phyloP scores from a whole-genome alignment of 176 grass and related monocot species.

The Eleusine coracana region DNA sequence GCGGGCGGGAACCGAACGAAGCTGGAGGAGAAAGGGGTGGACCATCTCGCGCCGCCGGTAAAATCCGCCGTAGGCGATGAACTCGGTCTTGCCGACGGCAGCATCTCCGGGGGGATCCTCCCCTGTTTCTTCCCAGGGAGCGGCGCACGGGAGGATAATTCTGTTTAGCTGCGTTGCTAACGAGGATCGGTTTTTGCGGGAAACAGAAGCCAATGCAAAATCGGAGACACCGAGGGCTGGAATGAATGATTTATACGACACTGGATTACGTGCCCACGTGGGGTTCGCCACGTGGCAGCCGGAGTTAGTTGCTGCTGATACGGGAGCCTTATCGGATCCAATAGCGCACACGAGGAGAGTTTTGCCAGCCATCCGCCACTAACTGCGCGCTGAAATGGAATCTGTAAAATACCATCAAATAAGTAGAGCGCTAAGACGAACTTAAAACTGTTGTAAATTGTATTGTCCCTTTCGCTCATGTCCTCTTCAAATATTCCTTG shows the following conservation, averaged over 20 bases:
- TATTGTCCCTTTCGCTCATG: too few species aligned
- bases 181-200: too few species aligned
- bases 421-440: too few species aligned
- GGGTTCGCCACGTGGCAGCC: conserved; percentile 2
- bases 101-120: conserved; percentile 32
- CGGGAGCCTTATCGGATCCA: too few species aligned
- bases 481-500: too few species aligned
- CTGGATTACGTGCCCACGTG: not conserved
- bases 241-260: conserved; percentile 16
- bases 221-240: not conserved
- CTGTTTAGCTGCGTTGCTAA: too few species aligned
- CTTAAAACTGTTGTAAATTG: too few species aligned
- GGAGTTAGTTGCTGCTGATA: not conserved
- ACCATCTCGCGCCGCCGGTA: conserved; percentile 45
- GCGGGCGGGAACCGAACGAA: not conserved
- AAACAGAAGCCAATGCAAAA: not conserved
- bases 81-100: not conserved
- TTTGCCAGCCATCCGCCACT: too few species aligned
- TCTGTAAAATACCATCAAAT: too few species aligned
- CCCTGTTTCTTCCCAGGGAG: not conserved
- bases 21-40: conserved; percentile 27
- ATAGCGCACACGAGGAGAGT: too few species aligned
- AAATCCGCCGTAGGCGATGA: conserved; percentile 9
- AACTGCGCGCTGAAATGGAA: too few species aligned
- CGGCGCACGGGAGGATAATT: not conserved